phyloP scores from a whole-genome alignment of 2,329 filamentous ascomycete genomes.

The Penicillium sp. region DNA sequence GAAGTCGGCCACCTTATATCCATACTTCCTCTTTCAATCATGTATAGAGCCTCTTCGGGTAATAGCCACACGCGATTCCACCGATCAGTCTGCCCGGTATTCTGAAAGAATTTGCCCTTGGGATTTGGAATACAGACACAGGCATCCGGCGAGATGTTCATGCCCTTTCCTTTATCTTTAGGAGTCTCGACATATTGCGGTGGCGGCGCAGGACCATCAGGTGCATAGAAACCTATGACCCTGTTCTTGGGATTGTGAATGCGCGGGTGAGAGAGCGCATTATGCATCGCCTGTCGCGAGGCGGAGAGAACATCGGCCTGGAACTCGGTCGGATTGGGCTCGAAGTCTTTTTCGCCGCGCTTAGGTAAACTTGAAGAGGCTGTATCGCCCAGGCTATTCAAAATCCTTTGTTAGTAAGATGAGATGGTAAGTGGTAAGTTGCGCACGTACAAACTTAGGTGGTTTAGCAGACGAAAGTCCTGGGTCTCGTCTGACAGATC shows the following conservation, averaged over 20 bases:
- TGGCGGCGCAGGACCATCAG: conserved; percentile 48
- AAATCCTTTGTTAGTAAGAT: conserved; percentile 35
- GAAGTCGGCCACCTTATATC: conserved; percentile 79
- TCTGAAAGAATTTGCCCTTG: conserved; percentile 71
- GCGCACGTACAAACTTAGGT: conserved; percentile 51
- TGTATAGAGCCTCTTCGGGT: conserved; percentile 86
- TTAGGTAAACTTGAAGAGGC: conserved; percentile 65
- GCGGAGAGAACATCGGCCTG: conserved; percentile 77
- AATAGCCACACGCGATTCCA: conserved; percentile 75
- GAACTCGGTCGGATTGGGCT: conserved; percentile 81
- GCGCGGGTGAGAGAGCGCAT: conserved; percentile 76
- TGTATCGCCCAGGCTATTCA: conserved; percentile 32
- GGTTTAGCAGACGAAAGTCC: conserved; percentile 76
- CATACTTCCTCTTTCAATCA: conserved; percentile 83
- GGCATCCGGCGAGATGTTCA: conserved; percentile 30
- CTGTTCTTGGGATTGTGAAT: conserved; percentile 69
- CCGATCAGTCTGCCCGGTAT: conserved; percentile 71
- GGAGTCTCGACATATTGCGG: conserved; percentile 12
- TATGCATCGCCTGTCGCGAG: conserved; percentile 84
- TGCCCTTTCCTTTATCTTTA: conserved; percentile 14
- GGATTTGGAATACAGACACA: conserved; percentile 69
- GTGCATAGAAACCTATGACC: conserved; percentile 72
- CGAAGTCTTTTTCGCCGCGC: conserved; percentile 96
- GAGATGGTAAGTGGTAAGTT: neutral
- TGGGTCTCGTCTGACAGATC: conserved; percentile 77